A percentile compares a stretch with the other conserved stretches of the same genome.
Evolutionary conservation across 2,329 filamentous ascomycete genomes (phyloP).

Genomic region (Fusarium anguioides): DNA sequence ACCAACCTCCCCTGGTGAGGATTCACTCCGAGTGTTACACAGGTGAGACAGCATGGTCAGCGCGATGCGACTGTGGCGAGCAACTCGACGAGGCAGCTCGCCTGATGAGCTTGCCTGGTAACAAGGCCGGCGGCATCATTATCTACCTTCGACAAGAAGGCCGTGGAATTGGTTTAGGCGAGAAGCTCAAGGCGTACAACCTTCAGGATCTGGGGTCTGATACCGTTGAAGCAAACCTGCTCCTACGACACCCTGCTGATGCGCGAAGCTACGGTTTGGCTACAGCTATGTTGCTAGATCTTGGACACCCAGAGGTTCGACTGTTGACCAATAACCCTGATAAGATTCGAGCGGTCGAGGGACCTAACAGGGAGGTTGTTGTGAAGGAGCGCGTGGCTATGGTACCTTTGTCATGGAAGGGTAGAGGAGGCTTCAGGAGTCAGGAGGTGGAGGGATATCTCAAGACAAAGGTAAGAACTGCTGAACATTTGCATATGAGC

Average conservation of each 20-base stretch:
- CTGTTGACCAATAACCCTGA: slow-evolving; percentile 97
- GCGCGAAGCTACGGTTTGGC: slow-evolving; percentile 96
- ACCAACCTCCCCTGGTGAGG: slow-evolving; percentile 75
- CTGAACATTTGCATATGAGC: too few species aligned
- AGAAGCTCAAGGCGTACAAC: slow-evolving; percentile 98
- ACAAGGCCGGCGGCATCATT: slow-evolving; percentile 82
- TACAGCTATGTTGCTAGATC: slow-evolving; percentile 90
- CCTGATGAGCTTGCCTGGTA: slow-evolving; percentile 81
- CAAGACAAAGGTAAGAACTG: slow-evolving; percentile 81
- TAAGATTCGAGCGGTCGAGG: slow-evolving; percentile 94
- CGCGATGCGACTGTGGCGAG: slow-evolving; percentile 96
- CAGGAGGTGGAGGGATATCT: slow-evolving; percentile 94
- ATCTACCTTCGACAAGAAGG: slow-evolving; percentile 97
- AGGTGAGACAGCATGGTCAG: slow-evolving; percentile 97
- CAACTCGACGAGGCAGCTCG: slow-evolving; percentile 96
- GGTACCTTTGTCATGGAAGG: slow-evolving; percentile 94
- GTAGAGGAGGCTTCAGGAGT: slow-evolving; percentile 83
- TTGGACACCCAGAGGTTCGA: slow-evolving; percentile 81
- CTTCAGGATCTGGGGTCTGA: slow-evolving; percentile 97
- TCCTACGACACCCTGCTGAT: slow-evolving; percentile 92
- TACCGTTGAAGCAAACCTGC: slow-evolving; percentile 93
- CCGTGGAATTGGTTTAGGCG: slow-evolving; percentile 90
- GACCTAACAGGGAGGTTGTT: slow-evolving; percentile 85
- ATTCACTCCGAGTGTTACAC: slow-evolving; percentile 99
- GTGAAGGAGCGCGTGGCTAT: slow-evolving; percentile 94